Base-by-base conservation (phyloP, 1,284 basidiomycete genomes). In the Austroboletus niveus region DNA sequence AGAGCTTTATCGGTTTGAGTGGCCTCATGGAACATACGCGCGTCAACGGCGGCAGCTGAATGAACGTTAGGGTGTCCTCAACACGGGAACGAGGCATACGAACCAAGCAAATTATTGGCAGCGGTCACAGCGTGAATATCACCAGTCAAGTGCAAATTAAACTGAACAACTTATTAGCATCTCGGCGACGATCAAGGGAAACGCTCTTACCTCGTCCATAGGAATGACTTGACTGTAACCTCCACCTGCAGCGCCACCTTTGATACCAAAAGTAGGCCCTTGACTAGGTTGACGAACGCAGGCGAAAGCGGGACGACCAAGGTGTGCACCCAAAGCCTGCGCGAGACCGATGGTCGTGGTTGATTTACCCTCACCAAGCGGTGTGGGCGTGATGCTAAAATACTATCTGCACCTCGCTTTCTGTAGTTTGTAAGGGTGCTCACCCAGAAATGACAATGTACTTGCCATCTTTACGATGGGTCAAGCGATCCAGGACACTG, bases 221-320 rank as follows among this genome's bases (percentile, higher is more conserved):
- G 95, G 95, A 73, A 98, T 98, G 64, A 99, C 92, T 71, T 99
- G 96, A 68, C 93, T 94, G 78, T 99, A 99, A 53, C 96, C 96
- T 60, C 96, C 96, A 49, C 97, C 96, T 48, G 96, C 96, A 32
- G 96, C 97, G 65, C 97, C 97, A 63, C 96, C 96, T 75, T 99
- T 99, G 79, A 99, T 98, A 68, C 97, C 96, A 67, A 99, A 99
- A 0, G 96, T 99, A 30, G 96, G 96, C 15, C 97, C 96, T 72
- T 99, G 96, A 71, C 93, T 96, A 2, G 96, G 96, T 70, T 99
- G 97, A 55, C 96, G 89, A n/a, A 99, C 95, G 72, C 94, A 98
- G 47, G 97, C 97, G 72, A 98, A 99, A 10, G 94, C 83, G 15
- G 92, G 87, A 58, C 96, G 93, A 56, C 87, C 85, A 35, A 99